A percentile compares a stretch with the other conserved stretches of the same genome.
Evolutionary conservation across 2,329 filamentous ascomycete species (phyloP).

Genomic region (Diaporthe vexans): DNA sequence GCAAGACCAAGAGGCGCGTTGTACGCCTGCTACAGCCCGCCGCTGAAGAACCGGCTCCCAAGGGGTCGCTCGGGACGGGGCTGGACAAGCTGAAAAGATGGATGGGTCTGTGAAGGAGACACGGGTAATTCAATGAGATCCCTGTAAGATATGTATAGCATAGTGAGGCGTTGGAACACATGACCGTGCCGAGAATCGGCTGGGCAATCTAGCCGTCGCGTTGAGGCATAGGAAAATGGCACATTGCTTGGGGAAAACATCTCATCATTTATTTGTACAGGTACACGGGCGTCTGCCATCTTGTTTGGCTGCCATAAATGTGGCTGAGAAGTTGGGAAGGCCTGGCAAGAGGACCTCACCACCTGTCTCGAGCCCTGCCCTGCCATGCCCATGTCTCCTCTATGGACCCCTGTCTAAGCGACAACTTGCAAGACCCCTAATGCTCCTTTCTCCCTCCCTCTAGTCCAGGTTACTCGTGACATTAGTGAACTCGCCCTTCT

Average conservation of each 20-base stretch:
- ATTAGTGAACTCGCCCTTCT: constrained; percentile 98
- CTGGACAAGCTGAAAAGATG: constrained; percentile 10
- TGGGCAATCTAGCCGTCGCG: not conserved
- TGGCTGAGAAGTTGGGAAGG: not conserved
- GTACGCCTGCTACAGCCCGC: not conserved
- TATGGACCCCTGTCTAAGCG: not conserved
- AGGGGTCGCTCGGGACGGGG: not conserved
- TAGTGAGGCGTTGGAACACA: not conserved
- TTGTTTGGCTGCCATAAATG: constrained; percentile 9
- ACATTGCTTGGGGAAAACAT: not conserved
- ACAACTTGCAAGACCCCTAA: not conserved
- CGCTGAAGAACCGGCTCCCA: not conserved
- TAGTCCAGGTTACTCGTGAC: constrained; percentile 84
- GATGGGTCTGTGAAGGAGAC: not conserved
- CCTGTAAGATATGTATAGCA: constrained; percentile 26
- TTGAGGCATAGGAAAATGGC: not conserved
- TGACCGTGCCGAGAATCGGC: not conserved
- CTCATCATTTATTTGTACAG: constrained; percentile 44
- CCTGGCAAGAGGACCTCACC: not conserved
- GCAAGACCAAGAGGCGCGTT: not conserved
- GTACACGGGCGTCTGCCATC: constrained; percentile 43
- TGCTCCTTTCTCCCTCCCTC: constrained; percentile 12
- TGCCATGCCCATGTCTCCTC: constrained; percentile 21
- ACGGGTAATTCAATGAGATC: not conserved
- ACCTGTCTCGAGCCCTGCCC: not conserved